Evolutionary conservation across 371 early-diverging fungal genomes (phyloP).

Genomic region (Mucor mucedo): DNA sequence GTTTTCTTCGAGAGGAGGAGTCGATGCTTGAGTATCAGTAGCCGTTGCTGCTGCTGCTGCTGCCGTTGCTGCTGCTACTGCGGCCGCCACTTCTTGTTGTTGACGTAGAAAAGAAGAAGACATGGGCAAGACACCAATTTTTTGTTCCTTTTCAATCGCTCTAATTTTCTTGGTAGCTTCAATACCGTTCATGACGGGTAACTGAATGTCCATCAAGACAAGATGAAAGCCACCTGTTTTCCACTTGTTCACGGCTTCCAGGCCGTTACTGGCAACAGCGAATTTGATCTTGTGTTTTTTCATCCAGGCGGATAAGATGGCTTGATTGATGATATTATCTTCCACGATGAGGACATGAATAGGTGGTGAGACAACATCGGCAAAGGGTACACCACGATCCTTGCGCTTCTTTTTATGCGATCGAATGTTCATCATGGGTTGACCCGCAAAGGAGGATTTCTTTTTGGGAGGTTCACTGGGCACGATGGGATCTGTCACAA

Average conservation of each 20-base stretch:
- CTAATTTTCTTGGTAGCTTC: conserved; percentile 75
- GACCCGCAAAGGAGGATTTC: background rate
- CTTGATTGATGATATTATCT: conserved; percentile 76
- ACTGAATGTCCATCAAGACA: conserved; percentile 79
- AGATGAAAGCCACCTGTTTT: conserved; percentile 67
- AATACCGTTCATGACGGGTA: conserved; percentile 80
- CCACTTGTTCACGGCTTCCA: conserved; percentile 75
- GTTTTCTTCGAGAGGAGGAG: too few relatives aligned
- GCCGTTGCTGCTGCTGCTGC: background rate
- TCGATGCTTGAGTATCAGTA: conserved; percentile 1
- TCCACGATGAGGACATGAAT: conserved; percentile 78
- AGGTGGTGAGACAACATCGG: conserved; percentile 47
- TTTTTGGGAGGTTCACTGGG: conserved; percentile 2
- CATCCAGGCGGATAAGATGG: conserved; percentile 70
- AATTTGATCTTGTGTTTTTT: conserved; percentile 67
- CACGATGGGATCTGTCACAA: background rate
- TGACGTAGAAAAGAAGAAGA: conserved; percentile 28
- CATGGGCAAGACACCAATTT: conserved; percentile 55
- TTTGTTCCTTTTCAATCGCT: conserved; percentile 59
- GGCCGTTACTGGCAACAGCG: conserved; percentile 68
- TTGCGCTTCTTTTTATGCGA: conserved; percentile 27
- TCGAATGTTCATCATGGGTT: conserved; percentile 20
- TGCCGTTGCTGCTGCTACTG: background rate
- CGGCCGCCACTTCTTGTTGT: conserved; percentile 12
- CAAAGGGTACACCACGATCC: conserved; percentile 24